phyloP scores from a whole-genome alignment of 2,329 filamentous ascomycete species.

The Fusarium dlaminii region DNA sequence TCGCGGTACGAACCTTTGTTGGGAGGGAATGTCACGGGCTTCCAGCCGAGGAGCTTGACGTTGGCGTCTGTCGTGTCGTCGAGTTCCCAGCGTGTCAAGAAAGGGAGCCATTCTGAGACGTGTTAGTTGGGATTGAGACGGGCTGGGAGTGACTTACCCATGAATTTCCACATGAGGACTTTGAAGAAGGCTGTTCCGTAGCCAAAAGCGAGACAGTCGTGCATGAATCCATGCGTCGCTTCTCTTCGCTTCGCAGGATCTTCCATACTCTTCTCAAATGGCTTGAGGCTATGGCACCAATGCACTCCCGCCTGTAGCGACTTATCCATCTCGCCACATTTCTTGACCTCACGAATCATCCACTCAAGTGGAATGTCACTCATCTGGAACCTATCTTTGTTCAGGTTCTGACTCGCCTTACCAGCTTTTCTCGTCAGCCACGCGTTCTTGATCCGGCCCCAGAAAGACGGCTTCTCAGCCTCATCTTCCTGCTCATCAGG shows the following conservation, averaged over 20 bases:
- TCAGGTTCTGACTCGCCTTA: slow-evolving; percentile 44
- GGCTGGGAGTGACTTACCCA: slow-evolving; percentile 46
- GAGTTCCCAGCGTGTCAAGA: slow-evolving; percentile 54
- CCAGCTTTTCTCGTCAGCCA: slow-evolving; percentile 48
- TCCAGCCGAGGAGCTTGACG: slow-evolving; percentile 25
- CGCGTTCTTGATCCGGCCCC: slow-evolving; percentile 50
- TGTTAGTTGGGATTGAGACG: background rate
- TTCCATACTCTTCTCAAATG: slow-evolving; percentile 47
- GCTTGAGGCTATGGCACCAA: slow-evolving; percentile 46
- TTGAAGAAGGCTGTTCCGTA: slow-evolving; percentile 50
- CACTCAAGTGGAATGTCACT: slow-evolving; percentile 62
- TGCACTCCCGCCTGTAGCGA: slow-evolving; percentile 43
- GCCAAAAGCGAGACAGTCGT: slow-evolving; percentile 52
- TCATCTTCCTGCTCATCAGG: slow-evolving; percentile 32
- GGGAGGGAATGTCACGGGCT: slow-evolving; percentile 49
- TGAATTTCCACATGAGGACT: slow-evolving; percentile 54
- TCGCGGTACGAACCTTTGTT: slow-evolving; percentile 51
- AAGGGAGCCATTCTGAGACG: slow-evolving; percentile 49
- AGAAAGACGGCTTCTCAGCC: slow-evolving; percentile 42
- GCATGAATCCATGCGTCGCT: slow-evolving; percentile 48
- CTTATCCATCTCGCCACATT: slow-evolving; percentile 46
- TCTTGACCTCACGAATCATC: slow-evolving; percentile 62
- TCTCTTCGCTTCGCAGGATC: slow-evolving; percentile 42
- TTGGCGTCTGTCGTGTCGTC: slow-evolving; percentile 22
- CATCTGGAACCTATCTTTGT: slow-evolving; percentile 52